Evolutionary conservation across 176 grass and related monocot species (phyloP), one percentile per base, ranked within the genome.

Genomic region (Avena eriantha): DNA sequence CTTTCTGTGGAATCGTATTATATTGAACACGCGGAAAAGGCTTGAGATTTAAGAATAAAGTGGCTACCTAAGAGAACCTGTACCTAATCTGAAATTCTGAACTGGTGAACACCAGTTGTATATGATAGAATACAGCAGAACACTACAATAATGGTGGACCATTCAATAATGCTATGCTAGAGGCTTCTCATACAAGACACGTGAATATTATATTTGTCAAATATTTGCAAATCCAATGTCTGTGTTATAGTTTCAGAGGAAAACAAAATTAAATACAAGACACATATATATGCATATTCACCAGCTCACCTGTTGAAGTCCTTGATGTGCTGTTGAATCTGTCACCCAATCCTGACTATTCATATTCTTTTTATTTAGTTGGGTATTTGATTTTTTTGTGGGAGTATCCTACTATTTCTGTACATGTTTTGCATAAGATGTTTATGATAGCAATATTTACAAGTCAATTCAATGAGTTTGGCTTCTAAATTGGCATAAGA

Each of bases 1-100:
- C 19, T 24, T 74, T 50, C 73, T 47, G 64, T 86, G 34, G 66
- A 74, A 84, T 83, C 56, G 17, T 70, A 51, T 80, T 80, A 24
- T 46, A 26, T 74, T 16, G 50, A n/a, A 74, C 1, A 57, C 3
- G 35, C 61, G 53, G 26, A 51, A 71, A 60, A 39, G 47, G 0
- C 9, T 5, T 31, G 29, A 47, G 31, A 2, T 2, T 15, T 35
- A 22, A 49, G 75, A 87, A 90, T 90, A 87, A 87, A 84, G 75
- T 36, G 63, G 8, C n/a, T 19, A 41, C 65, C 14, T n/a, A 50
- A 17, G 54, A 55, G 47, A 67, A 83, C 53, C n/a, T 48, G 74
- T 24, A 73, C 54, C 81, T 45, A 12, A 18, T 39, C 23, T 19
- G 43, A 80, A 26, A 12, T 13, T 39, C 23, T 19, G 43, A 80